Evolutionary conservation across 129 eudicot genomes (phyloP).

Genomic region (Flaveria bidentis): DNA sequence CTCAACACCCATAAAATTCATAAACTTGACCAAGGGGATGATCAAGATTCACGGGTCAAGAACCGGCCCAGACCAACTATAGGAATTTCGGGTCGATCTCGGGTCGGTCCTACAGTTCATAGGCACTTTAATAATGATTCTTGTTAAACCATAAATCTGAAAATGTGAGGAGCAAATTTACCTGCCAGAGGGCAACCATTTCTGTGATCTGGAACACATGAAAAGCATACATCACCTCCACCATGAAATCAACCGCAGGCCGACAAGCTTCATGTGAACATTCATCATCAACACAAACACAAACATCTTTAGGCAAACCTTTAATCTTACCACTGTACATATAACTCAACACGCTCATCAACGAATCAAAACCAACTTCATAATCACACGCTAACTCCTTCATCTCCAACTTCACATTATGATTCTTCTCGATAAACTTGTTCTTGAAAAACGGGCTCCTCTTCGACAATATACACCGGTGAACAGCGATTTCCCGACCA

Average conservation of each 20-base stretch:
- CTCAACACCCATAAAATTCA: not conserved
- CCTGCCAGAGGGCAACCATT: slow-evolving; percentile 82
- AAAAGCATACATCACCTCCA: slow-evolving; percentile 74
- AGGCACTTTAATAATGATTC: not conserved
- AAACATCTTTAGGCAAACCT: slow-evolving; percentile 52
- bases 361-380: slow-evolving; percentile 63
- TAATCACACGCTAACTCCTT: slow-evolving; percentile 63
- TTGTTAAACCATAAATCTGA: slow-evolving; percentile 9
- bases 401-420: slow-evolving; percentile 47
- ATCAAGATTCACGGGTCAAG: too few relatives aligned
- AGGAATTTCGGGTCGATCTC: too few relatives aligned
- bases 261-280: slow-evolving; percentile 78
- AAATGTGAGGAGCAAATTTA: slow-evolving; percentile 9
- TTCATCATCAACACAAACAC: slow-evolving; percentile 84
- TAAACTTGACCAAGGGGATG: not conserved
- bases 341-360: slow-evolving; percentile 60
- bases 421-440: slow-evolving; percentile 35
- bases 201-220: slow-evolving; percentile 70
- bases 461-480: slow-evolving; percentile 68
- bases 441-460: slow-evolving; percentile 65
- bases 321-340: slow-evolving; percentile 72
- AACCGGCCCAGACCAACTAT: too few relatives aligned
- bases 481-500: slow-evolving; percentile 61
- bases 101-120: too few relatives aligned
- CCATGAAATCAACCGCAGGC: slow-evolving; percentile 73